Conservation (phyloP, 495 filamentous ascomycete species). For the Astrothelium macrocarpum region DNA sequence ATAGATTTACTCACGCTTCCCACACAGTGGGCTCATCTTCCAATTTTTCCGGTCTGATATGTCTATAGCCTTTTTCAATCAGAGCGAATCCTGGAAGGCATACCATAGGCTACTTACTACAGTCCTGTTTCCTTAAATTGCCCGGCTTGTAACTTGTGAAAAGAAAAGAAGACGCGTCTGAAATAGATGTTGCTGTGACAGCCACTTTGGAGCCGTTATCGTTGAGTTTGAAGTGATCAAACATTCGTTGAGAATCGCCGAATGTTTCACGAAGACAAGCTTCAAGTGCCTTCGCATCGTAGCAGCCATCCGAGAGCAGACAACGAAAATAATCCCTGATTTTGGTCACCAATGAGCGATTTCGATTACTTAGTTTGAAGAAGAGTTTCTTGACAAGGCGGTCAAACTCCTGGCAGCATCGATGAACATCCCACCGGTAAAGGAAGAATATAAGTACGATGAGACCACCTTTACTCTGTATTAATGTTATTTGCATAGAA, state of each 20-base stretch:
- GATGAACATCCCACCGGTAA: conserved; percentile 20
- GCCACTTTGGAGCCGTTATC: conserved; percentile 15
- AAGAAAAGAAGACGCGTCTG: conserved; percentile 19
- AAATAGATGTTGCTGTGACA: conserved; percentile 24
- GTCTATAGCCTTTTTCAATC: conserved; percentile 12
- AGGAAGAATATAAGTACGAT: conserved; percentile 25
- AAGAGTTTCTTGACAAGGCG: conserved; percentile 26
- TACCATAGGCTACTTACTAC: background rate
- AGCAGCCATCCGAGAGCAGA: conserved; percentile 27
- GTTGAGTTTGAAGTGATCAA: conserved; percentile 13
- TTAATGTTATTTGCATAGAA: no score
- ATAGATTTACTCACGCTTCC: conserved; percentile 19
- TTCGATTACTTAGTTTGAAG: background rate
- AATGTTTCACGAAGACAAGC: conserved; percentile 22
- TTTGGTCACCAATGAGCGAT: conserved; percentile 15
- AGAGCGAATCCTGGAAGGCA: background rate
- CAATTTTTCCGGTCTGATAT: conserved; percentile 11
- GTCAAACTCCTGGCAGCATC: conserved; percentile 25
- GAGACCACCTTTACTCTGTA: conserved; percentile 29
- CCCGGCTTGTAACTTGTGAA: conserved; percentile 30
- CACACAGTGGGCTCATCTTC: conserved; percentile 17
- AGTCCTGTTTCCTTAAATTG: background rate
- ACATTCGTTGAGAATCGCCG: conserved; percentile 21
- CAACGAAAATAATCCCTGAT: conserved; percentile 22
- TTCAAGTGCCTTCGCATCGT: conserved; percentile 16